Conservation (phyloP, 1,284 basidiomycete genomes). For the Porodaedalea pini region DNA sequence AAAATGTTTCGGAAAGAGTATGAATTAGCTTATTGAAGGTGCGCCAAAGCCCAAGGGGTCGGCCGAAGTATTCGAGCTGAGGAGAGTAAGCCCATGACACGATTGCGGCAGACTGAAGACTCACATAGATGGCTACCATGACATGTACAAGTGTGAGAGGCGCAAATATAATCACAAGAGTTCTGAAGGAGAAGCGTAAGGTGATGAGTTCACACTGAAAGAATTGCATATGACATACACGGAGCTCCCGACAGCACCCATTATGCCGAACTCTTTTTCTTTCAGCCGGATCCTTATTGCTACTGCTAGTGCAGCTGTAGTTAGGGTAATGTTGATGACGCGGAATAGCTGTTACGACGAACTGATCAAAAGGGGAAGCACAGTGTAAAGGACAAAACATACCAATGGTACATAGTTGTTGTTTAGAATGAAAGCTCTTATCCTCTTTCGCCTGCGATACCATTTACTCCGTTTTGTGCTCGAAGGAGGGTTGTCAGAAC, state of each 20-base stretch:
- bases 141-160: slow-evolving; percentile 85
- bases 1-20: slow-evolving; percentile 79
- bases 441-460: slow-evolving; percentile 47
- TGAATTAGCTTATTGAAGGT: slow-evolving; percentile 79
- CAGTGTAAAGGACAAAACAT: slow-evolving; percentile 25
- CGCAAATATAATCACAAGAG: slow-evolving; percentile 83
- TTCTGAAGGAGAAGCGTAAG: slow-evolving; percentile 41
- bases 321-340: slow-evolving; percentile 80
- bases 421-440: slow-evolving; percentile 62
- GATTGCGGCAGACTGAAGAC: background rate
- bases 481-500: slow-evolving; percentile 35
- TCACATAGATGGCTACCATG: slow-evolving; percentile 76
- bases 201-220: slow-evolving; percentile 3
- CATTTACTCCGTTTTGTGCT: slow-evolving; percentile 30
- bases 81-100: background rate
- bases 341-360: slow-evolving; percentile 65
- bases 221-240: slow-evolving; percentile 51
- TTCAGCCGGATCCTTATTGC: slow-evolving; percentile 69
- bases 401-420: slow-evolving; percentile 78
- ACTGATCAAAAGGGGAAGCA: slow-evolving; percentile 20
- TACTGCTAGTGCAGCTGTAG: slow-evolving; percentile 73
- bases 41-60: slow-evolving; percentile 85
- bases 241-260: slow-evolving; percentile 77
- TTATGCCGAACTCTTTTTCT: slow-evolving; percentile 49
- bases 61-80: slow-evolving; percentile 87